Base-by-base conservation (phyloP, 2,329 filamentous ascomycete species). In the Fusarium drepaniforme region DNA sequence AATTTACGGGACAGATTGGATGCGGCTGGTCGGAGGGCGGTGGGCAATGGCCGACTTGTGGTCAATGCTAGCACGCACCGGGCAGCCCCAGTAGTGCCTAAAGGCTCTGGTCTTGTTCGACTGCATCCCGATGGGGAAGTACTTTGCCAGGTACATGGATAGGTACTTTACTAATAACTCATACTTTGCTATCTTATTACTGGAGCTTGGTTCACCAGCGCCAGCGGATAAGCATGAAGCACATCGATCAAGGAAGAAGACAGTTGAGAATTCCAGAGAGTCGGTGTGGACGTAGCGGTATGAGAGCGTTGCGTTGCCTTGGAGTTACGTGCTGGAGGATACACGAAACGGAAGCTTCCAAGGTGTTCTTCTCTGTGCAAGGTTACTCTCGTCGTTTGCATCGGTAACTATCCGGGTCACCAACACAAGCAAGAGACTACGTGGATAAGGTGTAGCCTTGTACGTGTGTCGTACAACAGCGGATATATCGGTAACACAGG, bases 31-130 rank as follows among this genome's bases (percentile, higher is more conserved):
- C 49, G 58, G 74, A 61, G 70, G 70, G 64, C 67, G 44, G 76
- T 72, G 76, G 68, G 64, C 66, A 68, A 68, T 57, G 65, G 65
- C 66, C 76, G 67, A 62, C 68, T 51, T 42, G 73, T 75, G 76
- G 76, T 70, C 76, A 78, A 77, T 77, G 76, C 76, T 64, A 72
- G 61, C 76, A 71, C 68, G 67, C 70, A 73, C 67, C 61, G 67
- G 40, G 56, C 33, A 70, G 56, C 73, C 66, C 66, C 65, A 72
- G 61, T 67, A 73, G 64, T 73, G 74, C 75, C 75, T 75, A 75
- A 76, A 76, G 66, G 68, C 70, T 71, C 49, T 56, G 49, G 49
- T 33, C 49, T 49, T 33, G 49, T 28, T 56, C 69, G 72, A 68
- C 59, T 64, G 37, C 44, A 68, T 64, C 60, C 51, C 60, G 61